A percentile compares a stretch with the other conserved stretches of the same genome.
These are phyloP conservation scores for Trametes cinnabarina DNA, from an alignment of 768 basidiomycete genomes.

Conservation along the genomic window DNA sequence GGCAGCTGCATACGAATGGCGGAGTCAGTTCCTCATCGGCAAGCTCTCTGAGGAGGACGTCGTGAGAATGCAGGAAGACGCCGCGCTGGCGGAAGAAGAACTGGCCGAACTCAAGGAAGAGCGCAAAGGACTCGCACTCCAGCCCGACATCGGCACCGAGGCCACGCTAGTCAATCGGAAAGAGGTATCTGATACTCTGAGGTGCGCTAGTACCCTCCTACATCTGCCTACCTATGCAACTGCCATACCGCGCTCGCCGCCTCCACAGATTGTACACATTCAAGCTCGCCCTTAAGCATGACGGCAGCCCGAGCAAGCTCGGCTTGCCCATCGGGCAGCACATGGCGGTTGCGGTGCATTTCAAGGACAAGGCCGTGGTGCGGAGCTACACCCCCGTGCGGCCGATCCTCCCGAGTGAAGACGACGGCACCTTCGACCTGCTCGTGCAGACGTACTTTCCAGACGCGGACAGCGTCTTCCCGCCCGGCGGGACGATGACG, in stretches of 20 bases:
- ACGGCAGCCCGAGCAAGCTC: constrained; percentile 18
- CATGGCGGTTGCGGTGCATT: constrained; percentile 23
- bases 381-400: constrained; percentile 23
- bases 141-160: constrained; percentile 20
- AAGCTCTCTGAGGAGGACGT: constrained; percentile 14
- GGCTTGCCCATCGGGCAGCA: constrained; percentile 24
- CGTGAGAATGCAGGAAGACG: constrained; percentile 22
- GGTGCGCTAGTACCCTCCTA: not conserved
- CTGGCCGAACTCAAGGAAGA: constrained; percentile 18
- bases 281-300: constrained; percentile 18
- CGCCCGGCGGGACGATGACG: constrained; percentile 23
- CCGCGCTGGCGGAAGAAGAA: constrained; percentile 15
- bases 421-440: constrained; percentile 26
- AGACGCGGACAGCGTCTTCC: constrained; percentile 4
- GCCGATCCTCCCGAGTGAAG: constrained; percentile 22
- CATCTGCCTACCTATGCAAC: too few relatives aligned
- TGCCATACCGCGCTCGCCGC: too few relatives aligned
- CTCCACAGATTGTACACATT: constrained; percentile 21
- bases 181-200: constrained; percentile 15
- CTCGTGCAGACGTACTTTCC: constrained; percentile 28
- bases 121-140: constrained; percentile 19
- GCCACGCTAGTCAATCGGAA: constrained; percentile 18
- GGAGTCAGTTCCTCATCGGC: constrained; percentile 23
- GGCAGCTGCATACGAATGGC: constrained; percentile 20
- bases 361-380: constrained; percentile 23